Conservation (phyloP, 768 basidiomycete genomes). For the Glaciozyma antarctica region DNA sequence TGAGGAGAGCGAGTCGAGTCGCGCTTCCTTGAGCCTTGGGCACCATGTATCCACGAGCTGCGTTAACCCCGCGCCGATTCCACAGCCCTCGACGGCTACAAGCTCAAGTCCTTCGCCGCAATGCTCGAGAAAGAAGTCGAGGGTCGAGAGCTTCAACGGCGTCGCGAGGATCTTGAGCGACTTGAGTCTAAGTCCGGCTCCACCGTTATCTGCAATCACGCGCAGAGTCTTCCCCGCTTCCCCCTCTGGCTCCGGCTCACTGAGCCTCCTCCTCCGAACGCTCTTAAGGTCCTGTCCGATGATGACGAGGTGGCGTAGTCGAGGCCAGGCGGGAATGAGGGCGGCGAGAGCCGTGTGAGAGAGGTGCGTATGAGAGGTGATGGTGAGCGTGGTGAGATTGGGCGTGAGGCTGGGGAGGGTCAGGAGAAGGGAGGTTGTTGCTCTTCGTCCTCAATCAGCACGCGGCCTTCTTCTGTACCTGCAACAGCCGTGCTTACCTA, state of each 20-base stretch:
- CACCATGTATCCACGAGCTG: not conserved
- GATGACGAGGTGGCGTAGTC: not conserved
- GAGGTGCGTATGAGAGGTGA: not conserved
- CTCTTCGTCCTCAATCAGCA: not conserved
- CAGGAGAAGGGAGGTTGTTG: not conserved
- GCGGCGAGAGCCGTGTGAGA: not conserved
- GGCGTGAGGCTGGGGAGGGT: not conserved
- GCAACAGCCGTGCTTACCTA: not conserved
- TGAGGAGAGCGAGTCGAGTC: not conserved
- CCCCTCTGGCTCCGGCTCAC: not conserved
- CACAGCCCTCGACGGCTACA: not conserved
- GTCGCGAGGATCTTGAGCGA: not conserved
- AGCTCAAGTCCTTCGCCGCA: not conserved
- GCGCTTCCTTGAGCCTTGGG: not conserved
- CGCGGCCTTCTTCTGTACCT: no score
- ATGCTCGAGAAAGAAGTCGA: slow-evolving; percentile 2
- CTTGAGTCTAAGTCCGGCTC: not conserved
- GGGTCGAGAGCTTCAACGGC: not conserved
- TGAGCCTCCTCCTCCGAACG: not conserved
- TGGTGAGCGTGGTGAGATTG: not conserved
- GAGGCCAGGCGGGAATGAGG: not conserved
- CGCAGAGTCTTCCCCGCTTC: not conserved
- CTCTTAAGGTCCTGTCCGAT: not conserved
- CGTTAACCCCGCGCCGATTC: not conserved
- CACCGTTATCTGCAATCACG: not conserved